phyloP scores from a whole-genome alignment of 805 yeast genomes.

The Kazachstania bromeliacearum region DNA sequence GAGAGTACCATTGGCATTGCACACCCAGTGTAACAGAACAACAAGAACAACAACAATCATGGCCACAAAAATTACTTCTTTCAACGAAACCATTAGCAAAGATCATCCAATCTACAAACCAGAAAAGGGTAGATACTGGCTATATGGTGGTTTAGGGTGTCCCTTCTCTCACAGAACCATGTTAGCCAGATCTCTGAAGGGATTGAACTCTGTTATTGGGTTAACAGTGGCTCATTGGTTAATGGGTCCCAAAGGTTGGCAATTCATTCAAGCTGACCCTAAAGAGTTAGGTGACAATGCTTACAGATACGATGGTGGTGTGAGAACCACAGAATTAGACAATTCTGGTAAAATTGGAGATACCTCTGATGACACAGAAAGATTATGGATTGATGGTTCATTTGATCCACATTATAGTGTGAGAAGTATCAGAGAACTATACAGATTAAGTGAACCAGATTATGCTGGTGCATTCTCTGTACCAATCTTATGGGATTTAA shows the following conservation, averaged over 20 bases:
- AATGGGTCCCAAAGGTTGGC: constrained; percentile 84
- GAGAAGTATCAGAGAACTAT: constrained; percentile 56
- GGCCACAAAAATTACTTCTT: constrained; percentile 30
- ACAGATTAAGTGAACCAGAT: constrained; percentile 63
- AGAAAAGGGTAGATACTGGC: constrained; percentile 72
- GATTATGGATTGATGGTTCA: constrained; percentile 32
- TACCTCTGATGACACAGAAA: constrained; percentile 12
- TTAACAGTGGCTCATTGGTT: constrained; percentile 84
- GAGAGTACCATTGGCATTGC: too few relatives aligned
- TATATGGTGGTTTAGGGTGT: constrained; percentile 83
- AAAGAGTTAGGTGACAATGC: constrained; percentile 8
- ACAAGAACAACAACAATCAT: not conserved
- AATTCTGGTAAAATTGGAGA: constrained; percentile 11
- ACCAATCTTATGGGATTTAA: constrained; percentile 87
- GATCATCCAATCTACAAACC: constrained; percentile 55
- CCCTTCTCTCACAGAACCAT: constrained; percentile 91
- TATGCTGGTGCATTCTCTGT: constrained; percentile 82
- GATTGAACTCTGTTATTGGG: constrained; percentile 49
- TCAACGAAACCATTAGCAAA: constrained; percentile 47
- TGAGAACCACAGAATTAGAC: constrained; percentile 9
- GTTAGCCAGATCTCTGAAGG: constrained; percentile 64
- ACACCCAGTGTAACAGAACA: too few relatives aligned
- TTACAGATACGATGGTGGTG: constrained; percentile 16
- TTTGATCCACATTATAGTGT: constrained; percentile 53
- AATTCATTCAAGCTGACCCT: constrained; percentile 35